These are phyloP conservation scores for Verbascum thapsus DNA, from an alignment of 257 asterid genomes.

Conservation along the genomic window DNA sequence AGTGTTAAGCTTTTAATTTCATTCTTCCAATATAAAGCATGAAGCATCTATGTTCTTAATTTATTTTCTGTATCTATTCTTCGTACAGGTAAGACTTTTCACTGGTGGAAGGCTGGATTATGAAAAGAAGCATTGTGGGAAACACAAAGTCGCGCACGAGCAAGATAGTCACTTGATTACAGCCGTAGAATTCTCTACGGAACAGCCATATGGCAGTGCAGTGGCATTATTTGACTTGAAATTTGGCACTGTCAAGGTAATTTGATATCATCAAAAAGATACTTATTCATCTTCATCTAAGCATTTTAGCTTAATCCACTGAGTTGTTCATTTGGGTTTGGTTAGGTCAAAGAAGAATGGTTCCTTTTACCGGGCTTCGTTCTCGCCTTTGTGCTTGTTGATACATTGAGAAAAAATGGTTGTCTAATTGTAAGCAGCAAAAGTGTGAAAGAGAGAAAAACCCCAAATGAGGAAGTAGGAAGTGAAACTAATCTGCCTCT, in stretches of 20 bases:
- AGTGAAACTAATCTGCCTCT: background rate
- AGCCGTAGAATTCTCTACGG: conserved; percentile 74
- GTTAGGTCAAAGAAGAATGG: conserved; percentile 83
- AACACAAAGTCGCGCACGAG: conserved; percentile 45
- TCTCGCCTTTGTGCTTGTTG: conserved; percentile 60
- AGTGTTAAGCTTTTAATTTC: background rate
- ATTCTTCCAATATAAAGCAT: background rate
- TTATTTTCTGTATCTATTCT: background rate
- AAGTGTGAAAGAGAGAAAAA: conserved; percentile 30
- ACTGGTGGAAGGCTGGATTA: conserved; percentile 83
- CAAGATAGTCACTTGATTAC: conserved; percentile 62
- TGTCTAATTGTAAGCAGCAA: conserved; percentile 36
- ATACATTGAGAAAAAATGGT: conserved; percentile 58
- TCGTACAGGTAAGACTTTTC: conserved; percentile 72
- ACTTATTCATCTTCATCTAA: conserved; percentile 19
- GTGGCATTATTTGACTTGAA: conserved; percentile 73
- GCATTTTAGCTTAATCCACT: conserved; percentile 10
- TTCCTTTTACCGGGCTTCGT: conserved; percentile 57
- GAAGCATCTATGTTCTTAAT: background rate
- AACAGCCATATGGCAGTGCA: conserved; percentile 79
- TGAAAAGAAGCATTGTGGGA: conserved; percentile 60
- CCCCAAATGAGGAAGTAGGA: conserved; percentile 28
- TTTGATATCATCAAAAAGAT: conserved; percentile 5
- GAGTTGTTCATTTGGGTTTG: conserved; percentile 20
- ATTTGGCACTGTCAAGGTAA: conserved; percentile 64